Base-by-base conservation (phyloP, 306 rosid species). In the Quillaja saponaria region DNA sequence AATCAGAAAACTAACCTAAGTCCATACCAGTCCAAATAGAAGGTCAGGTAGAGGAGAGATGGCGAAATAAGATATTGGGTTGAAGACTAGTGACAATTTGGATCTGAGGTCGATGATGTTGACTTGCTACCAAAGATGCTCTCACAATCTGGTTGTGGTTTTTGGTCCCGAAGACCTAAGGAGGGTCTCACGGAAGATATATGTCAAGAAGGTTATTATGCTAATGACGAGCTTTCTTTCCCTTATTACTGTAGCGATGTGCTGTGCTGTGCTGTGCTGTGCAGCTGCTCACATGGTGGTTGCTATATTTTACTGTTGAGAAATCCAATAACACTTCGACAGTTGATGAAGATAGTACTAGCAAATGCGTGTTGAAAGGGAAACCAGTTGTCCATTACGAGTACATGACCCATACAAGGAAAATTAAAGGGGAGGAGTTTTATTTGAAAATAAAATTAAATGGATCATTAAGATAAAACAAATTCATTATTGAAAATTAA, bases 121-220 rank as follows among this genome's bases (percentile, higher is more conserved):
- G 85, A 72, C 75, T 63, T 63, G 68, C 35, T 46, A 76, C 85
- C 85, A 64, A 76, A 71, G 66, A n/a, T 35, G 31, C 9, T 34
- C 16, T 46, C 4, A 12, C 14, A 31, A 16, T 51, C 37, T 10
- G 20, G 47, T 10, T n/a, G 1, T 34, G 21, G 11, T 10, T 58
- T 53, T 61, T 37, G 58, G 52, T 52, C 62, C 40, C 18, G 21
- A 10, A n/a, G n/a, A n/a, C n/a, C n/a, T n/a, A n/a, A n/a, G n/a
- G n/a, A n/a, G n/a, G n/a, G n/a, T n/a, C n/a, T n/a, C n/a, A n/a
- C n/a, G n/a, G n/a, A 45, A 6, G n/a, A 58, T 25, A 56, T 16
- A 49, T 66, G 45, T 25, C 25, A 40, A 21, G 52, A 59, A 25
- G 39, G 42, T 42, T n/a, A n/a, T 42, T 13, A 42, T 19, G 39